Evolutionary conservation across 352 stramenopile genomes (phyloP), one percentile per base, ranked within the genome.

Genomic region (Aphanomyces cochlioides): DNA sequence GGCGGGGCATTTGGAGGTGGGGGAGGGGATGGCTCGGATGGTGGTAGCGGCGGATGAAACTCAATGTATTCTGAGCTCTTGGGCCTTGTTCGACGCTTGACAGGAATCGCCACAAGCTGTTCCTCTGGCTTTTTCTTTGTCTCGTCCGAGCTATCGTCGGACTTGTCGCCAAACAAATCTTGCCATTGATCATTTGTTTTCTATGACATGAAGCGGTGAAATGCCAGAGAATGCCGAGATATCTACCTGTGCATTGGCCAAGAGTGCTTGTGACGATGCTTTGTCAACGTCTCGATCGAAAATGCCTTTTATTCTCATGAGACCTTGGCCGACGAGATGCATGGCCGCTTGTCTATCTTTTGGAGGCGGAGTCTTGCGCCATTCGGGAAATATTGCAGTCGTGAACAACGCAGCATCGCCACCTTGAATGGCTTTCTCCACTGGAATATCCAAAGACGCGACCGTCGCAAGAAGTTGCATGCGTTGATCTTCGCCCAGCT

Each of bases 401-500:
- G 63, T 60, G 43, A 69, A 69, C 39, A 69, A 28, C 19, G 63
- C 63, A 7, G 63, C 63, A 39, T 69, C 63, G 17, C 50, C 63
- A 17, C 63, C 63, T n/a, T 59, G 17, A 37, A 69, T 38, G 40
- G 47, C 63, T 34, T 60, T 19, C 21, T 50, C n/a, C 3, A 17
- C 36, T n/a, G 12, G 3, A 19, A 47, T 72, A 1, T 72, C 43
- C 7, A 69, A 47, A 13, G 28, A 41, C 5, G 88, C 76, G 28
- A 92, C 81, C 1, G 81, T 84, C 12, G 82, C 68, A 15, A 92
- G 67, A 37, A 94, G 69, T 57, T 76, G 74, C 13, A 94, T 90
- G 53, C 87, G 83, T 57, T 94, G 87, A 21, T 94, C 84, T 47
- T 94, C 87, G 3, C 75, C 78, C 34, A 94, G 60, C 72, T 94